Conservation (phyloP, 331 rosid genomes). For the Quercus lobata region DNA sequence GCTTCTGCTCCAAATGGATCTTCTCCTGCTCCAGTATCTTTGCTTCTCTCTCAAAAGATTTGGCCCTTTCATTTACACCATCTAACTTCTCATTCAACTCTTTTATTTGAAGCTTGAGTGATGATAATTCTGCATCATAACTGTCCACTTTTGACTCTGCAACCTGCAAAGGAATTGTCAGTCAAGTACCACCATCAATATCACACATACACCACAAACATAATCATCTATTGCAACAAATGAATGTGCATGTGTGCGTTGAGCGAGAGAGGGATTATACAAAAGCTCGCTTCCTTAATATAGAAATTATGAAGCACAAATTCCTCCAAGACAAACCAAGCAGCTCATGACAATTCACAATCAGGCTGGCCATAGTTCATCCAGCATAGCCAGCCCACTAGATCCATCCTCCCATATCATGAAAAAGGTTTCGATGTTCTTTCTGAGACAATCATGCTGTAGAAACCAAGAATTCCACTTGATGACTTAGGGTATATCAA, state of each 20-base stretch:
- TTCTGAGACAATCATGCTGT: background rate
- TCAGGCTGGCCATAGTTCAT: too few relatives aligned
- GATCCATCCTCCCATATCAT: background rate
- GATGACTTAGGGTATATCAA: too few relatives aligned
- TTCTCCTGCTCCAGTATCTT: slow-evolving; percentile 66
- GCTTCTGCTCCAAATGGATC: slow-evolving; percentile 62
- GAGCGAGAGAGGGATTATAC: background rate
- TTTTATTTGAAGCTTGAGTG: slow-evolving; percentile 51
- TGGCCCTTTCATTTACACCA: slow-evolving; percentile 49
- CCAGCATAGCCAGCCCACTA: too few relatives aligned
- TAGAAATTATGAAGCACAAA: too few relatives aligned
- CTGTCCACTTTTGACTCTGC: slow-evolving; percentile 67
- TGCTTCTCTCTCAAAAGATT: slow-evolving; percentile 61
- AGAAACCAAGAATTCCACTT: background rate
- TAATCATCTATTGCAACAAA: background rate
- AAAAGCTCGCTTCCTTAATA: background rate
- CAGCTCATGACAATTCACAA: too few relatives aligned
- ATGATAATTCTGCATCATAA: slow-evolving; percentile 55
- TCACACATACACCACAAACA: background rate
- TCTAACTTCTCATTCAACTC: slow-evolving; percentile 53
- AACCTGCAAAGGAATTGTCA: slow-evolving; percentile 43
- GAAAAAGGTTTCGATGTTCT: background rate
- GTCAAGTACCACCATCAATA: slow-evolving; percentile 13
- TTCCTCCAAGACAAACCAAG: too few relatives aligned
- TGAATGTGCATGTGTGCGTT: background rate